Base-by-base conservation (phyloP, 148 eudicot genomes). In the Fagopyrum tataricum region DNA sequence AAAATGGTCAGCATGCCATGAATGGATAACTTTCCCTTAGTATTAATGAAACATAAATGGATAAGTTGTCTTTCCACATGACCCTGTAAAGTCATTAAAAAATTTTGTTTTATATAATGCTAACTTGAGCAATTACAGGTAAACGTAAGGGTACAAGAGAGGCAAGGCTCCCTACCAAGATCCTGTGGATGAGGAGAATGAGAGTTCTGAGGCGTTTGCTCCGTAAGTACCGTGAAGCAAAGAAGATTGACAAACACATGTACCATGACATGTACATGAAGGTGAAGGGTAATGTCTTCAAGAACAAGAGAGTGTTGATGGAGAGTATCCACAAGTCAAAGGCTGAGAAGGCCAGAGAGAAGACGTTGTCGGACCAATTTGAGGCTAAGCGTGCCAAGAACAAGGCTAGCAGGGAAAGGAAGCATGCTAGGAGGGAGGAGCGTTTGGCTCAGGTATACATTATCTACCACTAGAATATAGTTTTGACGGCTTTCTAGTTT, bases 161-260 rank as follows among this genome's bases (percentile, higher is more conserved):
- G 58, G 82, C 85, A 59, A 82, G 85, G 75, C 72, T 79, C 26
- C 85, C 85, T 1, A 73, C 79, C 23, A 78, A 82, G 79, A 52
- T 82, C 9, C 26, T 78, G 18, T 82, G 84, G 84, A 82, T 82
- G 85, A 76, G 85, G 76, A 74, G 85, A 76, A 79, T 82, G 53
- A 70, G 85, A 18, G 82, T 79, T 56, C 73, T 79, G 55, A 77
- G 85, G 77, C 79, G 79, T 40, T 12, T 82, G 75, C 76, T 82
- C 39, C 79, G 74, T 61, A 74, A 74, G 69, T 79, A 82, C 67
- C 70, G 85, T 4, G 82, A 82, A 44, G 42, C 75, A 20, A 56
- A 70, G 46, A 82, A 78, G 76, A 82, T 82, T 49, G 84, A 82
- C 79, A 78, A 68, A 71, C 81, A 82, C 23, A 76, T 82, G 72